A percentile compares a stretch with the other conserved stretches of the same genome.
Evolutionary conservation across 129 eudicot species (phyloP).

Genomic region (Centrapalus pauciflorus): DNA sequence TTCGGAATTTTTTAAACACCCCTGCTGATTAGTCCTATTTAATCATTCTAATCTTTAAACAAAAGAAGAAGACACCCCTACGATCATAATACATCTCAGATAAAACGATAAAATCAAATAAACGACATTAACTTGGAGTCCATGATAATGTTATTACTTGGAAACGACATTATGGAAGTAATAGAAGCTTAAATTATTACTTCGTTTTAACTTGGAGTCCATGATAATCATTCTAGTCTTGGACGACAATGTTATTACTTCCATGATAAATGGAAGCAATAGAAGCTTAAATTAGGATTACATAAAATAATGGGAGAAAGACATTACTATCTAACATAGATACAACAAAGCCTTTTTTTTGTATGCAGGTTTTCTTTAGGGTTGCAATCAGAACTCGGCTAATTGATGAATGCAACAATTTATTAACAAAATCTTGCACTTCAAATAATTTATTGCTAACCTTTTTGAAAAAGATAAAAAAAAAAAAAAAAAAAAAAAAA

Average conservation of each 20-base stretch:
- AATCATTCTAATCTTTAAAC: no score
- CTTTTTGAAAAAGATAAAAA: constrained; percentile 6
- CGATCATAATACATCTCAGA: no score
- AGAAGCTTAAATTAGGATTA: neutral
- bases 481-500: no score
- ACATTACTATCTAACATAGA: constrained; percentile 5
- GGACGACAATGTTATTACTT: constrained; percentile 2
- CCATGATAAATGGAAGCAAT: neutral
- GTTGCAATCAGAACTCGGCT: constrained; percentile 24
- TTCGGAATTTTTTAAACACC: no score
- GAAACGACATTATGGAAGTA: neutral
- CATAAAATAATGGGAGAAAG: neutral
- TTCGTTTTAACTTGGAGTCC: no score
- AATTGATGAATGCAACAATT: constrained; percentile 35
- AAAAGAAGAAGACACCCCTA: no score
- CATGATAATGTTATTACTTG: constrained; percentile 3
- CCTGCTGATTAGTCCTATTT: no score
- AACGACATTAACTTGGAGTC: neutral
- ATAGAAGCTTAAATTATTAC: neutral
- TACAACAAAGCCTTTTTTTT: constrained; percentile 19
- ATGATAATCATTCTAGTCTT: no score
- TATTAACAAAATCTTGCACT: constrained; percentile 32
- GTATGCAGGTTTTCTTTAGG: constrained; percentile 25
- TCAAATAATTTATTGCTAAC: constrained; percentile 25
- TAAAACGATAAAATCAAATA: neutral